A percentile compares a stretch with the other conserved stretches of the same genome.
phyloP scores from a whole-genome alignment of 768 basidiomycete genomes.

The Boletus insuetus region DNA sequence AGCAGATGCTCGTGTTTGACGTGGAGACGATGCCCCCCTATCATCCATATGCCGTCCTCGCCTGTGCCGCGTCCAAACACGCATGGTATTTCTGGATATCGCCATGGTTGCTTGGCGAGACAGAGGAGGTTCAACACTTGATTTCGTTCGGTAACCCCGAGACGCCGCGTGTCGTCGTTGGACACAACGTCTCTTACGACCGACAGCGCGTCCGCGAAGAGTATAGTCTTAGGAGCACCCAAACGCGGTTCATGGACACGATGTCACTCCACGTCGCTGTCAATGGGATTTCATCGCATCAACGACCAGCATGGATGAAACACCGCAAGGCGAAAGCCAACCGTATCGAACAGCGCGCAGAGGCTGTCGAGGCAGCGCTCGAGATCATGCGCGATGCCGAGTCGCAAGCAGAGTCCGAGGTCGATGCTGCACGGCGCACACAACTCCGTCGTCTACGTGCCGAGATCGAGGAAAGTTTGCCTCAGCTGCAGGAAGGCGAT shows the following conservation, averaged over 20 bases:
- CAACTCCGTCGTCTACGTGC: slow-evolving; percentile 38
- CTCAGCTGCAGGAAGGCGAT: slow-evolving; percentile 34
- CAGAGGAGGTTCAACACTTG: slow-evolving; percentile 58
- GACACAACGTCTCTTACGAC: slow-evolving; percentile 96
- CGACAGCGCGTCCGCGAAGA: slow-evolving; percentile 81
- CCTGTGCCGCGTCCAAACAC: slow-evolving; percentile 76
- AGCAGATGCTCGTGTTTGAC: slow-evolving; percentile 83
- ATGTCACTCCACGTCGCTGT: slow-evolving; percentile 94
- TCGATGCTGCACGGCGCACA: slow-evolving; percentile 34
- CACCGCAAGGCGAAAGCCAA: slow-evolving; percentile 69
- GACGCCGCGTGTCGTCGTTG: slow-evolving; percentile 67
- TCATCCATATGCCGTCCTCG: slow-evolving; percentile 82
- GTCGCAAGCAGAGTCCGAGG: slow-evolving; percentile 37
- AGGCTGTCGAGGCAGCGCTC: slow-evolving; percentile 63
- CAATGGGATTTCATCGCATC: slow-evolving; percentile 91
- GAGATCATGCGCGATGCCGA: slow-evolving; percentile 46
- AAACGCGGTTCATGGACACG: slow-evolving; percentile 87
- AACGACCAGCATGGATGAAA: slow-evolving; percentile 90
- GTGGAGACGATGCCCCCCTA: slow-evolving; percentile 90
- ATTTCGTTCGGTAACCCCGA: slow-evolving; percentile 65
- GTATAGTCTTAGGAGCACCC: slow-evolving; percentile 64
- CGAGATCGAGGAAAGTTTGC: slow-evolving; percentile 42
- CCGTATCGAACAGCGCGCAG: slow-evolving; percentile 52
- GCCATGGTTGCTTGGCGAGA: slow-evolving; percentile 79
- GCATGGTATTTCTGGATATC: slow-evolving; percentile 98